Percentiles rank a stretch among this genome's conserved stretches.
phyloP scores from a whole-genome alignment of 805 yeast genomes.

The Nakazawaea laoshanensis region DNA sequence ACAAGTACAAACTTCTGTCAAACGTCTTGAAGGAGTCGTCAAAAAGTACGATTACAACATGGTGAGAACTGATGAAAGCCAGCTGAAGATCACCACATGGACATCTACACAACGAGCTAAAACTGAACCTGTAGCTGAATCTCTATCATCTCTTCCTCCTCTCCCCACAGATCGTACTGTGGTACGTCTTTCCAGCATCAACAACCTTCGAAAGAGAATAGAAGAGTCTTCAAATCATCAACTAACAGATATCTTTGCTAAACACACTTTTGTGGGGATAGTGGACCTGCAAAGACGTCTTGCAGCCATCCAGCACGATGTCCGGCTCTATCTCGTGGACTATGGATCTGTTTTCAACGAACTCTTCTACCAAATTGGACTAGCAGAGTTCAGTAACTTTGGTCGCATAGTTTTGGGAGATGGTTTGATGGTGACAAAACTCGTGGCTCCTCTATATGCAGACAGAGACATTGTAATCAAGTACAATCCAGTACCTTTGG shows the following conservation, averaged over 20 bases:
- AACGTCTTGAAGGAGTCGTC: conserved; percentile 15
- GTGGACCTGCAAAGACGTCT: conserved; percentile 66
- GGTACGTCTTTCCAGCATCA: conserved; percentile 51
- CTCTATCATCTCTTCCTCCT: no score
- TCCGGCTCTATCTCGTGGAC: conserved; percentile 69
- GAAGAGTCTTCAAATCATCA: conserved; percentile 36
- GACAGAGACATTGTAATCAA: no score
- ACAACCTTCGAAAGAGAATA: conserved; percentile 43
- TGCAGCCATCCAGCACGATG: conserved; percentile 79
- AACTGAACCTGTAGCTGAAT: not conserved
- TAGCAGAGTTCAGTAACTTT: conserved; percentile 74
- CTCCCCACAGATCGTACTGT: conserved; percentile 17
- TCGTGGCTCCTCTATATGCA: no score
- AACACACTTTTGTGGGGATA: conserved; percentile 71
- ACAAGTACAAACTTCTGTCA: conserved; percentile 35
- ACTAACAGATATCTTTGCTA: conserved; percentile 59
- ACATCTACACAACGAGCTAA: conserved; percentile 10
- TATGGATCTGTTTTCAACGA: conserved; percentile 63
- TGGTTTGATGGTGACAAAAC: no score
- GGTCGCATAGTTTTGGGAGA: conserved; percentile 42
- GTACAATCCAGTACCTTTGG: no score
- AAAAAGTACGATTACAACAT: conserved; percentile 54
- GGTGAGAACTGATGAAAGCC: conserved; percentile 66
- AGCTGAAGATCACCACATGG: conserved; percentile 40
- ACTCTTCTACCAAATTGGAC: conserved; percentile 72